Evolutionary conservation across 192 early-diverging fungal genomes (phyloP), one percentile per base, ranked within the genome.

Genomic region (Entomortierella beljakovae): DNA sequence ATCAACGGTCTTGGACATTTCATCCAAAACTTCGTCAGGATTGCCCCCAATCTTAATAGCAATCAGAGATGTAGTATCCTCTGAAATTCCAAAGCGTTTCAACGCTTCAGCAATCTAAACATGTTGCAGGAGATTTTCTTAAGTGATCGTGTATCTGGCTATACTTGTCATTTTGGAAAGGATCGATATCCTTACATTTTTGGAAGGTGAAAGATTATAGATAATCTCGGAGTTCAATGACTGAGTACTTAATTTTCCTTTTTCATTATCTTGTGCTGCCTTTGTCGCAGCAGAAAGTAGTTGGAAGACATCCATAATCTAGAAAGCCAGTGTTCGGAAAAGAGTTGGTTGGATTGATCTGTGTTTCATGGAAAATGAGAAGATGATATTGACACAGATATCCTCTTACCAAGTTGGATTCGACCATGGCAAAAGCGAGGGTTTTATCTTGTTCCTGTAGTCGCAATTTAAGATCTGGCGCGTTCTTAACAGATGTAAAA

Each of bases 181-280:
- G 50, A 52, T 52, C 13, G 6, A n/a, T 20, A 53, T 33, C 8
- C 82, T 35, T 87, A 88, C 88, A 54, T 87, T 87, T 46, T 74
- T 83, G 16, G 81, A 73, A 5, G 88, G 80, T 1, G 88, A 88
- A 55, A 90, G 82, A 46, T 83, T 81, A 53, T 88, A 90, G 16
- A 89, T 83, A 54, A 89, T 84, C 71, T 90, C 89, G 10, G 88
- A 88, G 68, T 83, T 76, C 13, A 90, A 52, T 48, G 82, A 84
- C 54, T 85, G 82, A 3, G 89, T 89, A 56, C 81, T 87, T 13
- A 90, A 56, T n/a, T 85, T 83, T 32, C 81, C 64, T n/a, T 61
- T 26, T 35, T 71, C 67, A 37, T 84, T 75, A 28, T 86, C 75
- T 35, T 88, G 70, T 10, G 86, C 72, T 6, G 89, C 86, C 42